These are phyloP conservation scores for Powellomyces hirtus DNA, from an alignment of 192 early-diverging fungal species.

Conservation along the genomic window DNA sequence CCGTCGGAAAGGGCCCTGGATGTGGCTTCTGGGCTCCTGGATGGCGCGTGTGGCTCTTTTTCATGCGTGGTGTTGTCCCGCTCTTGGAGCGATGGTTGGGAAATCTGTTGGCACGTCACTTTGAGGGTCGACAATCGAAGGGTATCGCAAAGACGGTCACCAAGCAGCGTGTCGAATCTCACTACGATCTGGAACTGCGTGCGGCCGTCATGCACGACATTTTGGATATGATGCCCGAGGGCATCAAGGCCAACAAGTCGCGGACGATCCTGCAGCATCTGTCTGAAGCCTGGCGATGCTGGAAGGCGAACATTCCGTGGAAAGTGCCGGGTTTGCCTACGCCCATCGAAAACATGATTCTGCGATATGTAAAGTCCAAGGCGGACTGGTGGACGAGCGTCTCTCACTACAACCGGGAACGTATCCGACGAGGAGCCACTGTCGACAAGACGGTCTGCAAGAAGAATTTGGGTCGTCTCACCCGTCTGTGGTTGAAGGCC, in stretches of 20 bases:
- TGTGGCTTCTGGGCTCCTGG: constrained; percentile 99
- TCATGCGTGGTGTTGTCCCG: constrained; percentile 97
- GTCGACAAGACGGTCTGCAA: constrained; percentile 99
- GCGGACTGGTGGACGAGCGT: constrained; percentile 99
- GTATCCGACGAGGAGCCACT: constrained; percentile 96
- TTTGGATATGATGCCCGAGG: constrained; percentile 99
- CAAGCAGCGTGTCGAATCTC: constrained; percentile 98
- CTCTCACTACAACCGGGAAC: constrained; percentile 98
- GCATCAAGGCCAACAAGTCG: constrained; percentile 95
- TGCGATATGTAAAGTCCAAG: constrained; percentile 98
- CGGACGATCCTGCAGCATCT: constrained; percentile 95
- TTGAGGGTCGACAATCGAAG: constrained; percentile 96
- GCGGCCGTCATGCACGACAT: constrained; percentile 99
- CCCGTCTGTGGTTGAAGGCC: constrained; percentile 97
- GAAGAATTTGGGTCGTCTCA: constrained; percentile 97
- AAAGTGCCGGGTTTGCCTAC: constrained; percentile 97
- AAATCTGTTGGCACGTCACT: constrained; percentile 97
- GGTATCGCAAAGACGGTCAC: constrained; percentile 98
- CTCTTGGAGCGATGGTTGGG: constrained; percentile 97
- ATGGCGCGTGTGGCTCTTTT: constrained; percentile 99
- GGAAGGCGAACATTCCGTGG: constrained; percentile 99
- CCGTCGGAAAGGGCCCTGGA: constrained; percentile 97
- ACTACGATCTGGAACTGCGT: constrained; percentile 96
- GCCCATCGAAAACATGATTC: constrained; percentile 98
- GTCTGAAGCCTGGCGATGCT: constrained; percentile 66